phyloP scores from a whole-genome alignment of 768 basidiomycete species.

The Rhodotorula taiwanensis region DNA sequence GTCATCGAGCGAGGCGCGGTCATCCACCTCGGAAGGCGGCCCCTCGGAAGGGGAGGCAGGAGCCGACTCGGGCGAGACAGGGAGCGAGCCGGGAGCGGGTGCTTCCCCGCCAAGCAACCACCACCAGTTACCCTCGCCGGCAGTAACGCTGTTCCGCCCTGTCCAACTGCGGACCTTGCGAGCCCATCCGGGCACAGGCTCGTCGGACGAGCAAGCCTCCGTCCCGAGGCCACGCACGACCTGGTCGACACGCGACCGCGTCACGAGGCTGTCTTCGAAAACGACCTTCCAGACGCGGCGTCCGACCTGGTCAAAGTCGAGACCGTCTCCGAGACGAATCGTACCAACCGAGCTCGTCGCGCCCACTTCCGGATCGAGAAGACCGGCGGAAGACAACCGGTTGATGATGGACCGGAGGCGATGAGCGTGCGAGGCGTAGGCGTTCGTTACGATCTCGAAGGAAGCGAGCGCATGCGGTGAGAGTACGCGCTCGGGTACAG shows the following conservation, averaged over 20 bases:
- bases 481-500: conserved; percentile 19
- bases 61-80: not conserved
- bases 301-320: not conserved
- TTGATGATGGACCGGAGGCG: conserved; percentile 21
- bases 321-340: not conserved
- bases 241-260: not conserved
- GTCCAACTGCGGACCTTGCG: conserved; percentile 15
- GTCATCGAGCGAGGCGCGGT: not conserved
- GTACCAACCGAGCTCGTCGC: not conserved
- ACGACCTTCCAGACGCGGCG: conserved; percentile 4
- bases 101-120: not conserved
- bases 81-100: not conserved
- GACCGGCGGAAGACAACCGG: conserved; percentile 19
- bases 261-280: conserved; percentile 12
- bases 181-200: not conserved
- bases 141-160: not conserved
- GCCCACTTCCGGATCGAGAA: conserved; percentile 10
- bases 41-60: not conserved
- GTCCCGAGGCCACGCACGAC: not conserved
- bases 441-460: conserved; percentile 4
- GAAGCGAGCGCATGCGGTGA: conserved; percentile 6
- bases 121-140: conserved; percentile 24
- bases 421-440: conserved; percentile 22
- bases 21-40: not conserved
- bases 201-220: not conserved